Conservation (phyloP, 768 basidiomycete species). For the Neoboletus subvelutipes region DNA sequence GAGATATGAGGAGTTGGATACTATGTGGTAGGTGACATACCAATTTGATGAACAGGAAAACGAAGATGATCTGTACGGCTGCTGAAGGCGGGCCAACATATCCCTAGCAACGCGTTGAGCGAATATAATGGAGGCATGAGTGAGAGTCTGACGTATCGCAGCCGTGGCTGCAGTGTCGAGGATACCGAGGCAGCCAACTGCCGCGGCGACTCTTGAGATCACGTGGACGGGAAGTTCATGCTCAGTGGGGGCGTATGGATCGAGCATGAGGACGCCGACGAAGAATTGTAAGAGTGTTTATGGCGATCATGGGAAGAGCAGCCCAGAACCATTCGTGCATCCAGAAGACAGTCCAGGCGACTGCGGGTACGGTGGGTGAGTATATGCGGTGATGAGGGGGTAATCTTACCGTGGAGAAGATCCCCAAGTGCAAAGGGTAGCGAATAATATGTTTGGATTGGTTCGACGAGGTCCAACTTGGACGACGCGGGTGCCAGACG, state of each 20-base stretch:
- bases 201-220: constrained; percentile 17
- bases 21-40: not conserved
- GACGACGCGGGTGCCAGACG: not conserved
- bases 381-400: not conserved
- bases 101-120: not conserved
- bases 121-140: not conserved
- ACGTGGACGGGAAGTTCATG: not conserved
- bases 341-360: constrained; percentile 27
- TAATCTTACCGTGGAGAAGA: not conserved
- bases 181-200: constrained; percentile 29
- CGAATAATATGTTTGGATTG: not conserved
- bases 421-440: not conserved
- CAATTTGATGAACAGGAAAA: not conserved
- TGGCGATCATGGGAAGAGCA: not conserved
- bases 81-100: not conserved
- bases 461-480: not conserved
- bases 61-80: not conserved
- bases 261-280: not conserved
- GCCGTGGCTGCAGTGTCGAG: constrained; percentile 2
- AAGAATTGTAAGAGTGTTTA: not conserved
- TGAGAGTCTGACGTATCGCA: not conserved
- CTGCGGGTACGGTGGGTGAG: not conserved
- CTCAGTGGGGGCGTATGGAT: not conserved
- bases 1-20: not conserved
- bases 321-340: constrained; percentile 22